phyloP scores from a whole-genome alignment of 805 yeast species.

The Wickerhamomyces hampshirensis region DNA sequence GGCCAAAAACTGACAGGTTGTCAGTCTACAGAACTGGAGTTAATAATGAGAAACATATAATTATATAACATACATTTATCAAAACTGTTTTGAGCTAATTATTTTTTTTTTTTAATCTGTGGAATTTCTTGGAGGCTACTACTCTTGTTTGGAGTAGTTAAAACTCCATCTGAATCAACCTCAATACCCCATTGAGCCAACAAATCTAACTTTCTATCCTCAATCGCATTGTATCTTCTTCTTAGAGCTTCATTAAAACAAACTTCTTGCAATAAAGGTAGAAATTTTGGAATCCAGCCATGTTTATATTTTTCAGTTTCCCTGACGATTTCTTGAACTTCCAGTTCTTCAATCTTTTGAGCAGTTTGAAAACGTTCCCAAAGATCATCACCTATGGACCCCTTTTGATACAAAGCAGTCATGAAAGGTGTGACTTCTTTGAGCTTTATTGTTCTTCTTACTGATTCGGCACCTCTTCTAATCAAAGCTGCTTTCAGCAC shows the following conservation, averaged over 20 bases:
- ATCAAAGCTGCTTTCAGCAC: slow-evolving; percentile 65
- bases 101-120: neutral
- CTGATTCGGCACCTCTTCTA: slow-evolving; percentile 79
- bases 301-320: slow-evolving; percentile 72
- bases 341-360: slow-evolving; percentile 73
- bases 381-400: slow-evolving; percentile 87
- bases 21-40: too few relatives aligned
- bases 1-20: too few relatives aligned
- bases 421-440: slow-evolving; percentile 73
- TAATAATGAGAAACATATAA: too few relatives aligned
- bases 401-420: slow-evolving; percentile 72
- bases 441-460: slow-evolving; percentile 76
- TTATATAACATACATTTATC: too few relatives aligned
- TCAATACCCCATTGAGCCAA: slow-evolving; percentile 29
- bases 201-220: slow-evolving; percentile 32
- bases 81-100: slow-evolving; percentile 1
- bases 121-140: neutral
- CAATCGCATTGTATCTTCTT: slow-evolving; percentile 51
- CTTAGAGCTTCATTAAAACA: slow-evolving; percentile 89
- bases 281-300: slow-evolving; percentile 76
- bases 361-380: slow-evolving; percentile 77
- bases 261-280: slow-evolving; percentile 80
- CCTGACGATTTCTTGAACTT: slow-evolving; percentile 65
- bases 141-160: slow-evolving; percentile 16
- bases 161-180: slow-evolving; percentile 14